These are phyloP conservation scores for Lentinula edodes DNA, from an alignment of 768 basidiomycete species.

Conservation along the genomic window DNA sequence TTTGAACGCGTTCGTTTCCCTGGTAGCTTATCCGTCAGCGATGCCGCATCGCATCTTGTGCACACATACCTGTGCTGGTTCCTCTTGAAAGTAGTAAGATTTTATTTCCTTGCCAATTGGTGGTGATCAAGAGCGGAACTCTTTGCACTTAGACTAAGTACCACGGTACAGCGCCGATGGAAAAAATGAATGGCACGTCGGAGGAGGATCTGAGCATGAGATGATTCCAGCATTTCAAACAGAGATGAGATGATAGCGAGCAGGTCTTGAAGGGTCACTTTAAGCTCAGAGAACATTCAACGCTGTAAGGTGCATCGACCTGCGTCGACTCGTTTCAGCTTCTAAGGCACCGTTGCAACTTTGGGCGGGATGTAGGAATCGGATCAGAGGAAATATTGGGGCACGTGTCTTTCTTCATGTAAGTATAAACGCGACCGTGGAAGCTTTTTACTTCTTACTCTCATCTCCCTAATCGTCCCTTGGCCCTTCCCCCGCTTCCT, in stretches of 20 bases:
- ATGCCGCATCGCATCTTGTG: too few relatives aligned
- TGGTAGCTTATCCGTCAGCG: too few relatives aligned
- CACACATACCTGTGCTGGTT: too few relatives aligned
- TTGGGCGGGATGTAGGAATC: background rate
- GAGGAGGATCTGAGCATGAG: background rate
- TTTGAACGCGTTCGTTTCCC: too few relatives aligned
- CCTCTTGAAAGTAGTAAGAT: too few relatives aligned
- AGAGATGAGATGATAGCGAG: background rate
- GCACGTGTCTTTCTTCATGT: background rate
- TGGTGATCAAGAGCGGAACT: too few relatives aligned
- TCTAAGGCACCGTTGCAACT: background rate
- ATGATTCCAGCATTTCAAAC: background rate
- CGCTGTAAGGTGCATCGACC: background rate
- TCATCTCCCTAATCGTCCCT: background rate
- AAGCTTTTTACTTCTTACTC: background rate
- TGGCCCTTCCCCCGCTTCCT: background rate
- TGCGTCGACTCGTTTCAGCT: too few relatives aligned
- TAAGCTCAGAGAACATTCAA: background rate
- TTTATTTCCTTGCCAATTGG: too few relatives aligned
- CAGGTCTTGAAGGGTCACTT: too few relatives aligned
- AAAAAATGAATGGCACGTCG: background rate
- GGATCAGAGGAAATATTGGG: background rate
- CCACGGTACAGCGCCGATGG: too few relatives aligned
- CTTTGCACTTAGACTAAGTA: too few relatives aligned
- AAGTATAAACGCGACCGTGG: background rate